Evolutionary conservation across 2,329 filamentous ascomycete genomes (phyloP).

Genomic region (Fusarium haematococcum): DNA sequence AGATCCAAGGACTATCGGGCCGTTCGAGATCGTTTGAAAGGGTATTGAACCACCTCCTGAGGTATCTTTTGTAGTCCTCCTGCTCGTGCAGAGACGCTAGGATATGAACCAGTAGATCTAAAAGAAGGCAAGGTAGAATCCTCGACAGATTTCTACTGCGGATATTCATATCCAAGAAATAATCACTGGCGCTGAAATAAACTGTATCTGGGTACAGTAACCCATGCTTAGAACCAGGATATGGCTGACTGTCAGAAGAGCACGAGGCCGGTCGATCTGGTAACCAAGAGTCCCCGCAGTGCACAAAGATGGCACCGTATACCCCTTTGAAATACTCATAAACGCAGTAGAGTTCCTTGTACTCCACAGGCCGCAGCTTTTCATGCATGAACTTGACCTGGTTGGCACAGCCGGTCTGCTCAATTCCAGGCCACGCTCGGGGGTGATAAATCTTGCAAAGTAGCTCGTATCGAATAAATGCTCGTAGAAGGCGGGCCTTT

Average conservation of each 20-base stretch:
- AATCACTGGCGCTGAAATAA: background rate
- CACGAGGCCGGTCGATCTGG: background rate
- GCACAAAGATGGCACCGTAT: slow-evolving; percentile 2
- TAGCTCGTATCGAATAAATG: slow-evolving; percentile 12
- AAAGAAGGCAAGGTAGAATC: background rate
- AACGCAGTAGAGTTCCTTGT: background rate
- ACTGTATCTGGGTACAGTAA: background rate
- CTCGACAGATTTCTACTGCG: background rate
- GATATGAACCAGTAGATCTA: background rate
- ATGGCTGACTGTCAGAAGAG: background rate
- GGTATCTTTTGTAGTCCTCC: background rate
- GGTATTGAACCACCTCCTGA: background rate
- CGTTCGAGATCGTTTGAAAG: background rate
- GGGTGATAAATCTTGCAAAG: background rate
- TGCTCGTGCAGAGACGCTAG: background rate
- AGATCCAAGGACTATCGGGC: background rate
- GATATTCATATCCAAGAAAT: background rate
- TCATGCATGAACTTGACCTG: background rate
- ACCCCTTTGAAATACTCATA: background rate
- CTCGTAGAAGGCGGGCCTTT: background rate
- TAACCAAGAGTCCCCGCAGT: slow-evolving; percentile 1
- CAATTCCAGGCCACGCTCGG: background rate
- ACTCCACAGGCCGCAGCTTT: background rate
- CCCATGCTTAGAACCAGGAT: background rate
- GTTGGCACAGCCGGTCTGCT: background rate